Conservation (phyloP, 139 green algal species). For the Tetradesmus lagerheimii region DNA sequence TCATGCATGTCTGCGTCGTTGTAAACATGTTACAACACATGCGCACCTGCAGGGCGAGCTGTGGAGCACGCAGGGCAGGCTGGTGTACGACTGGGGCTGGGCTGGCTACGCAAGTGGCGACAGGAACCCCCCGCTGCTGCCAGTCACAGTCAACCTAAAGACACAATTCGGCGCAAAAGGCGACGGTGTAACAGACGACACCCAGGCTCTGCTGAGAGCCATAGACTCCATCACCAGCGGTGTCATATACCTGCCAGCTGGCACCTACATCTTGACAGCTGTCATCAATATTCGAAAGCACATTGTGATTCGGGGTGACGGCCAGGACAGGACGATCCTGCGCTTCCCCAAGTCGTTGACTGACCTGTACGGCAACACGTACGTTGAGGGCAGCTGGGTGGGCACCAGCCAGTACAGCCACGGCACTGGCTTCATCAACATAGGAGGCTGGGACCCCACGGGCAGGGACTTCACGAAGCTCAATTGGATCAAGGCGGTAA, state of each 20-base stretch:
- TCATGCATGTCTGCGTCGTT: neutral
- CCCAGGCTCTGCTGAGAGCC: conserved; percentile 1
- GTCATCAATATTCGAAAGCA: conserved; percentile 46
- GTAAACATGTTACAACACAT: no score
- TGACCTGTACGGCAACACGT: conserved; percentile 33
- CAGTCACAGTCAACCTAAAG: conserved; percentile 6
- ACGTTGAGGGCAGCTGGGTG: conserved; percentile 21
- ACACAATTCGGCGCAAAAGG: conserved; percentile 19
- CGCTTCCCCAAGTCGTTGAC: conserved; percentile 22
- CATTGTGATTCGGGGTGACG: conserved; percentile 37
- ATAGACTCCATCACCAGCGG: neutral
- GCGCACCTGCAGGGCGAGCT: conserved; percentile 37
- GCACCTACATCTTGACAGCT: conserved; percentile 28
- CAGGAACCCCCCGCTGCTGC: neutral
- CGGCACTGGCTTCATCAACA: conserved; percentile 46
- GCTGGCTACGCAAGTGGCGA: neutral
- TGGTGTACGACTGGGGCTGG: conserved; percentile 40
- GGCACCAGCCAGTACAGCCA: conserved; percentile 47
- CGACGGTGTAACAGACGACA: conserved; percentile 27
- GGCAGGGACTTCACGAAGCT: conserved; percentile 37
- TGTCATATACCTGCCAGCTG: neutral
- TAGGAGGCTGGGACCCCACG: conserved; percentile 46
- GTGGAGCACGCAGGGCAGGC: conserved; percentile 8
- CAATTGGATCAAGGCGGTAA: conserved; percentile 10
- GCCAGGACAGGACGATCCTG: neutral